phyloP scores from a whole-genome alignment of 1,284 basidiomycete genomes.

The Ceratobasidium sp. region DNA sequence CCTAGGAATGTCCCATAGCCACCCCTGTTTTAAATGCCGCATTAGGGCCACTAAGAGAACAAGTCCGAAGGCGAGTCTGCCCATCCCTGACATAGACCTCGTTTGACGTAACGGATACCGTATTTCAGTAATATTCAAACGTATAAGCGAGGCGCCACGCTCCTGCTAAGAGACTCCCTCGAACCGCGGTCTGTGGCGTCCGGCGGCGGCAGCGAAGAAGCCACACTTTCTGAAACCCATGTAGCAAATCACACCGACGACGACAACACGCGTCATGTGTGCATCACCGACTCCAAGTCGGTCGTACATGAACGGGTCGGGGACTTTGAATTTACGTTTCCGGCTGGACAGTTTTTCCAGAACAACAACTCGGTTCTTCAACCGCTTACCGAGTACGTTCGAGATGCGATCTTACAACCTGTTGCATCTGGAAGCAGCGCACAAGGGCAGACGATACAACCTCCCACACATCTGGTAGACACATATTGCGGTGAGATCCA shows the following conservation, averaged over 20 bases:
- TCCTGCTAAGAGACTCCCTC: slow-evolving; percentile 90
- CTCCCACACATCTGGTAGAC: slow-evolving; percentile 87
- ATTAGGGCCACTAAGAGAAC: slow-evolving; percentile 66
- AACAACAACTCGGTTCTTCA: slow-evolving; percentile 95
- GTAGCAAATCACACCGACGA: slow-evolving; percentile 39
- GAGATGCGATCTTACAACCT: slow-evolving; percentile 69
- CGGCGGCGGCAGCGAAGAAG: slow-evolving; percentile 34
- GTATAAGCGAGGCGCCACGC: slow-evolving; percentile 89
- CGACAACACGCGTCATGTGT: slow-evolving; percentile 60
- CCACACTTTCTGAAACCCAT: background rate
- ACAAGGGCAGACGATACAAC: slow-evolving; percentile 48
- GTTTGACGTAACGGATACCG: slow-evolving; percentile 28
- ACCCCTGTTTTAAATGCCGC: slow-evolving; percentile 81
- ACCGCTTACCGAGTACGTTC: slow-evolving; percentile 83
- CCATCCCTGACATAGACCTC: background rate
- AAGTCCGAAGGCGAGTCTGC: slow-evolving; percentile 69
- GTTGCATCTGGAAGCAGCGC: slow-evolving; percentile 42
- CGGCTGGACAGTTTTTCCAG: slow-evolving; percentile 93
- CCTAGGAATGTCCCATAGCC: slow-evolving; percentile 91
- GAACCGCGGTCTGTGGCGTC: slow-evolving; percentile 46
- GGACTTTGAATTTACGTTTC: slow-evolving; percentile 83
- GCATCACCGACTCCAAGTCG: slow-evolving; percentile 83
- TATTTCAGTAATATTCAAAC: slow-evolving; percentile 71
- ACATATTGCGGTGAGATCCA: slow-evolving; percentile 73
- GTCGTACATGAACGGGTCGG: slow-evolving; percentile 88